Evolutionary conservation across 192 early-diverging fungal genomes (phyloP), one percentile per base, ranked within the genome.

Genomic region (Allomyces macrogynus): DNA sequence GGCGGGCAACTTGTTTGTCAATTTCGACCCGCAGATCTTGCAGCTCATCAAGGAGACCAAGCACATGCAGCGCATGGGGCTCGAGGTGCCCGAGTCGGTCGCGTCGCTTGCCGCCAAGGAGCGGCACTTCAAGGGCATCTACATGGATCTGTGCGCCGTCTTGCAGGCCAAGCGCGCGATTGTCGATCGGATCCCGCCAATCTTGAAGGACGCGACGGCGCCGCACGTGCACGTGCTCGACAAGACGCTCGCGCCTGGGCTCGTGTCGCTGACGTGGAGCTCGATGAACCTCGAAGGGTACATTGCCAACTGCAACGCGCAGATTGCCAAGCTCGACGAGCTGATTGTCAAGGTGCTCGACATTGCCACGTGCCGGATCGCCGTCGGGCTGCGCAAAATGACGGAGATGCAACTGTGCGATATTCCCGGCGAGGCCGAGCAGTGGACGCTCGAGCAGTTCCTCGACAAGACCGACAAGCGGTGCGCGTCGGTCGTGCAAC

Each of bases 21-120:
- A 92, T 70, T 99, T 98, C 73, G 95, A 99, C 68, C 75, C 82
- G 1, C 89, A 93, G 72, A 84, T 92, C 65, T 90, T 99, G 64
- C 88, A 91, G 1, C 75, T 99, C 62, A 98, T 98, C 79, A 99
- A 99, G 76, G 97, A 99, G 74, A 93, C 98, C 25, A 83, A 93
- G 40, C 90, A 98, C 72, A 75, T 99, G 69, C 68, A 91, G 23
- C 95, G 91, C 91, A 78, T 98, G 23, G 87, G 90, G 43, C 97
- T 90, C 76, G 87, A 85, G 67, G 90, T 99, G 1, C 94, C 94
- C 23, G 88, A 90, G 64, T 85, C 87, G 44, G 82, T 99, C 68
- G 79, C 85, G 27, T 90, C 85, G 74, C 79, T 91, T 61, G 91
- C 92, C 61, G 93, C 93, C 1, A 95, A 98, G 73, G 68, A 74